phyloP scores from a whole-genome alignment of 805 yeast genomes.

The Kazachstania africana region DNA sequence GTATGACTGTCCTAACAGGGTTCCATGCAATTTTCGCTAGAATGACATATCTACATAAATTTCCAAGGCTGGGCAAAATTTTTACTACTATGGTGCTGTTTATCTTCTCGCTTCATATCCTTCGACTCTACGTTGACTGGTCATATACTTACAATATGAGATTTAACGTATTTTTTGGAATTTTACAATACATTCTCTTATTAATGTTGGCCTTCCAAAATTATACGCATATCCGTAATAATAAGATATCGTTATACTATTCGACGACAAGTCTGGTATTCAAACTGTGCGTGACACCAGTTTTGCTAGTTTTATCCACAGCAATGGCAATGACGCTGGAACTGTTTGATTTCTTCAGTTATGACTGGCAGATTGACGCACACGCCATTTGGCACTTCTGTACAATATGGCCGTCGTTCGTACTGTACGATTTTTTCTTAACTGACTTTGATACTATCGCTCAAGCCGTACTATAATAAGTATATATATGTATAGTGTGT shows the following conservation, averaged over 20 bases:
- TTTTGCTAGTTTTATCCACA: constrained; percentile 40
- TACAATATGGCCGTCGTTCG: constrained; percentile 70
- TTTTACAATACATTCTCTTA: constrained; percentile 50
- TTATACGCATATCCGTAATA: constrained; percentile 7
- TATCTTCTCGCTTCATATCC: constrained; percentile 53
- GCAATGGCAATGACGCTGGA: constrained; percentile 78
- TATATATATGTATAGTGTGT: too few relatives aligned
- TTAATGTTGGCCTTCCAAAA: constrained; percentile 24
- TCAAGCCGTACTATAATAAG: not conserved
- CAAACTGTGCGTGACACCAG: constrained; percentile 34
- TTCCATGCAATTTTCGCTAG: constrained; percentile 59
- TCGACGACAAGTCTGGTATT: constrained; percentile 5
- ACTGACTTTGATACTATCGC: constrained; percentile 27
- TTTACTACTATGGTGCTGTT: constrained; percentile 33
- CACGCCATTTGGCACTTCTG: constrained; percentile 91
- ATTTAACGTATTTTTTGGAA: constrained; percentile 71
- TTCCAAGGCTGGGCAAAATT: constrained; percentile 22
- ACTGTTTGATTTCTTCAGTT: constrained; percentile 76
- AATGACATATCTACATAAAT: constrained; percentile 43
- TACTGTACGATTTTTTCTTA: constrained; percentile 55
- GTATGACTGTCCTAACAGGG: constrained; percentile 72
- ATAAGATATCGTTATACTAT: constrained; percentile 1
- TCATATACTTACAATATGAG: constrained; percentile 90
- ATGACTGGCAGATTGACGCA: constrained; percentile 65
- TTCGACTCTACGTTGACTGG: constrained; percentile 61